Base-by-base conservation (phyloP, 176 grass and related monocot species). In the Raddia guianensis region DNA sequence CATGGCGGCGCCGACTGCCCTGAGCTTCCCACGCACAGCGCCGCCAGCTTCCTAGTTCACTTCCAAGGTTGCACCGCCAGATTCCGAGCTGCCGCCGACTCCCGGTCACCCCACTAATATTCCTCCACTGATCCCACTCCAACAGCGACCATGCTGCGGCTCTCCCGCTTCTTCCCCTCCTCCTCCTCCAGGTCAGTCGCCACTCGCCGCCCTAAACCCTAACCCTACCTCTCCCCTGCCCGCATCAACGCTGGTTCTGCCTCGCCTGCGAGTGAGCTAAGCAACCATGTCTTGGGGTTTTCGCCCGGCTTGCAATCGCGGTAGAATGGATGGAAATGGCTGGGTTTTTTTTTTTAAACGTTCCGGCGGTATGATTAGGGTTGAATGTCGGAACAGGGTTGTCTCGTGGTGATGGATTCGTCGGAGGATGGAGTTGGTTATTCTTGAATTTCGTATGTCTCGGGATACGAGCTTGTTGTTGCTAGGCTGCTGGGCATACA, bases 121-220 rank as follows among this genome's bases (percentile, higher is more conserved):
- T 27, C 37, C 37, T 40, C 37, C 37, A 40, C 37, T 2, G 37
- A 40, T 40, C 37, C 37, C 37, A 40, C 37, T 40, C 37, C 63
- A 14, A 32, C 66, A 8, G 48, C 86, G 35, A 74, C 65, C 46
- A 89, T 89, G 87, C 77, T 85, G 65, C 82, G 77, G 42, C 82
- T 81, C 64, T 85, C 82, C 72, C 82, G 87, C 77, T 81, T 89
- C 87, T 65, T 76, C 65, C 82, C 87, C 42, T 85, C 82, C 72
- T 85, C 82, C 72, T 40, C 87, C 57, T 59, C 77, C 58, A 89
- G 82, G 87, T 89, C 49, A 66, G 57, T 19, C 20, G 12, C 82
- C 63, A 33, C 81, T 19, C 20, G 12, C 82, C 63, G 19, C 81
- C 52, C 81, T 84, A 83, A 80, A 48, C 46, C 69, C 68, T 49